Evolutionary conservation across 2,329 filamentous ascomycete genomes (phyloP), one percentile per base, ranked within the genome.

Genomic region (Cladosporium sp.): DNA sequence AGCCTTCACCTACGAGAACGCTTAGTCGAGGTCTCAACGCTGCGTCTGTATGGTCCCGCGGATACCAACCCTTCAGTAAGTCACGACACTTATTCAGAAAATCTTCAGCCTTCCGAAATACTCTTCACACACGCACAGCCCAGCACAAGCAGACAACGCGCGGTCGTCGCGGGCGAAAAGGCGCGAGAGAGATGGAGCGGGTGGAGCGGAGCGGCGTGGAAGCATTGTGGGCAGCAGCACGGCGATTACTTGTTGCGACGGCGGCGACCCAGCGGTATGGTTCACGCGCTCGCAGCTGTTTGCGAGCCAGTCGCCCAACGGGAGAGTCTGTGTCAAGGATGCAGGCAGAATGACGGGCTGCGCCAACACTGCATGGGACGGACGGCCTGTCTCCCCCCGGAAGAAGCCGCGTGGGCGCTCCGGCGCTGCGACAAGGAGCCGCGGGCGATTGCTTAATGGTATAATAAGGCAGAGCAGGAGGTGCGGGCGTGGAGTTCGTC

Each of bases 241-340:
- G 48, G 48, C 40, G 38, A 43, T 41, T 43, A 50, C 48, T 43
- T 50, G 48, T 43, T 50, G 48, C 41, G 48, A 50, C 48, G 48
- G 48, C 40, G 48, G 48, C 46, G 46, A 50, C 48, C 48, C 48
- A 50, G 48, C 40, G 48, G 48, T 50, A 50, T 50, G 48, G 48
- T 50, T 50, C 48, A 43, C 48, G 22, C 48, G 28, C 40, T 50
- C 40, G 35, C 16, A 50, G 48, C 46, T 50, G 48, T 50, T 50
- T 43, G 46, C 46, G 28, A 49, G 46, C 46, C 28, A 49, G 37
- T 31, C 41, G 48, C 40, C 48, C 48, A 50, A 50, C 48, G 48
- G 48, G 46, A 38, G 37, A 49, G 46, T 49, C 46, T 49, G 46
- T 49, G 46, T 49, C 46, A 49, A 49, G 46, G 46, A 49, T 49